A percentile compares a stretch with the other conserved stretches of the same genome.
These are phyloP conservation scores for Suaeda aralocaspica DNA, from an alignment of 148 eudicot genomes.

Conservation along the genomic window DNA sequence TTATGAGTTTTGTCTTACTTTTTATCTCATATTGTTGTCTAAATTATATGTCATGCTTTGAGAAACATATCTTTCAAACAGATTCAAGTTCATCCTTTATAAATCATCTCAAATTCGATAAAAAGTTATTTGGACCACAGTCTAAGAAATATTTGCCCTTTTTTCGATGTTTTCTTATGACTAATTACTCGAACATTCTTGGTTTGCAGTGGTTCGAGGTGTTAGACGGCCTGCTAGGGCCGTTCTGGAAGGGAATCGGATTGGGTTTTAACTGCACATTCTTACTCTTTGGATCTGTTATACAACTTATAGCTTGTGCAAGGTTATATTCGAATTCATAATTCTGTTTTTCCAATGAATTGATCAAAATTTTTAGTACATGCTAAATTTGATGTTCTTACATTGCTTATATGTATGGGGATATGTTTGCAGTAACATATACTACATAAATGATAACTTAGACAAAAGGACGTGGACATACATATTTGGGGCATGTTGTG, in stretches of 20 bases:
- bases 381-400: neutral
- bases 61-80: too few relatives aligned
- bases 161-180: neutral
- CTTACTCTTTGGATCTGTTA: conserved; percentile 68
- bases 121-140: too few relatives aligned
- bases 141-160: neutral
- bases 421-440: conserved; percentile 52
- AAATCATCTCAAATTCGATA: too few relatives aligned
- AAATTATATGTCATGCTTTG: too few relatives aligned
- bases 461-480: conserved; percentile 84
- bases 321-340: conserved; percentile 28
- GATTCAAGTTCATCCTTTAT: too few relatives aligned
- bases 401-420: neutral
- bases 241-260: conserved; percentile 55
- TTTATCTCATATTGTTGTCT: too few relatives aligned
- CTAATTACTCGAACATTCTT: too few relatives aligned
- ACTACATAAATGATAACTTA: conserved; percentile 57
- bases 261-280: conserved; percentile 65
- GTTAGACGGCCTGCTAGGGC: conserved; percentile 62
- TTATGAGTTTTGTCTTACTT: too few relatives aligned
- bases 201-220: conserved; percentile 71
- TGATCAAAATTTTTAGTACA: too few relatives aligned
- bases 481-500: conserved; percentile 79
- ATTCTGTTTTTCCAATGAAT: neutral
- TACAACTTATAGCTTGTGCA: conserved; percentile 80